Evolutionary conservation across 306 rosid genomes (phyloP).

Genomic region (Medicago arabica): DNA sequence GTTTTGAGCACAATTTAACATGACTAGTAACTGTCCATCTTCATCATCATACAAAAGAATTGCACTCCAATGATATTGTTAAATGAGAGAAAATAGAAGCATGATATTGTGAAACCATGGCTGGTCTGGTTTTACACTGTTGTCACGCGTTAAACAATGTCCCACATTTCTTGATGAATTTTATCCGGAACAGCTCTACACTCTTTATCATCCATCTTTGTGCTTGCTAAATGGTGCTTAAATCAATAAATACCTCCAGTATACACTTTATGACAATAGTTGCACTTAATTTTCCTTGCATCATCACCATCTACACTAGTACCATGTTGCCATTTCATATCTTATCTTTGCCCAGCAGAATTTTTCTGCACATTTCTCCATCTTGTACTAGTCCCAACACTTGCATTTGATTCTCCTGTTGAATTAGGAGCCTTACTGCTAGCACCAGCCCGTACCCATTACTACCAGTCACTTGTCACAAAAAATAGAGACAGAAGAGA

Average conservation of each 20-base stretch:
- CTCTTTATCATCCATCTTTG: background rate
- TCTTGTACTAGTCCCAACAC: background rate
- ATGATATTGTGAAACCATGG: background rate
- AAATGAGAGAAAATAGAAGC: background rate
- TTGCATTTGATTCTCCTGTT: background rate
- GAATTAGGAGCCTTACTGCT: no score
- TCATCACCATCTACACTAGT: background rate
- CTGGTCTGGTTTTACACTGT: background rate
- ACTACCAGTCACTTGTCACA: background rate
- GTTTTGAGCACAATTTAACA: slow-evolving; percentile 7
- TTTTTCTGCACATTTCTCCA: background rate
- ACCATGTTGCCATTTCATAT: background rate
- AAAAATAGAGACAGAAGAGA: background rate
- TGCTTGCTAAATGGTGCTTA: background rate
- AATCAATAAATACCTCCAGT: background rate
- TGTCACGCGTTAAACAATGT: background rate
- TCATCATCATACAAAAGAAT: slow-evolving; percentile 7
- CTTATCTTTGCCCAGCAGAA: background rate
- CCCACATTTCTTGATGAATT: background rate
- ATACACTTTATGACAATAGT: background rate
- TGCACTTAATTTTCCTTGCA: background rate
- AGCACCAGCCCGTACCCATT: background rate
- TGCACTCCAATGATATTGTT: background rate
- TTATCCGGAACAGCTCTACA: background rate
- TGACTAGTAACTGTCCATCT: slow-evolving; percentile 3